These are phyloP conservation scores for Casuarina cunninghamiana DNA, from an alignment of 306 rosid genomes.

Conservation along the genomic window DNA sequence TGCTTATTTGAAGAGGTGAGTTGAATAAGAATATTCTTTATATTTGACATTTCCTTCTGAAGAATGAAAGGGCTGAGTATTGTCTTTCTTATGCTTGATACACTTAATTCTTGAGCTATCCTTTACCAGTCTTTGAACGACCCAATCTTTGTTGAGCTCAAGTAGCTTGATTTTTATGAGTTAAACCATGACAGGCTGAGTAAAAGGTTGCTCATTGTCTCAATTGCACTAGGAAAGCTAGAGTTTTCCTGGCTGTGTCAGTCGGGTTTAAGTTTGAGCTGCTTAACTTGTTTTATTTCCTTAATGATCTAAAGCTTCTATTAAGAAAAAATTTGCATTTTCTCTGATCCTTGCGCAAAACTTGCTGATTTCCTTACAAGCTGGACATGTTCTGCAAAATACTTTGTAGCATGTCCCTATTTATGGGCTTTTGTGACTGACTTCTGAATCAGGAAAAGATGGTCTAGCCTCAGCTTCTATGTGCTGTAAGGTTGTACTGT, in stretches of 20 bases:
- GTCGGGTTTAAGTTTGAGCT: not conserved
- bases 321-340: not conserved
- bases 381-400: constrained; percentile 11
- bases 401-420: constrained; percentile 5
- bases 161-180: not conserved
- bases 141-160: not conserved
- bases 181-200: not conserved
- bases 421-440: constrained; percentile 15
- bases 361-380: not conserved
- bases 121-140: not conserved
- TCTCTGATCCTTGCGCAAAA: not conserved
- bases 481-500: constrained; percentile 25
- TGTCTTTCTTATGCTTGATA: not conserved
- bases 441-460: constrained; percentile 26
- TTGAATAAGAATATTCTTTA: not conserved
- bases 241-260: not conserved
- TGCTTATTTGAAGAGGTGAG: not conserved
- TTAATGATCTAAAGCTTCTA: not conserved
- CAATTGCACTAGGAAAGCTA: not conserved
- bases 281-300: not conserved
- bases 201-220: constrained; percentile 3
- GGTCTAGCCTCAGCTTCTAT: constrained; percentile 8
- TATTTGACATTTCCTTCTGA: not conserved
- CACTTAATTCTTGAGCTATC: not conserved
- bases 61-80: not conserved